Conservation (phyloP, 371 early-diverging fungal genomes). For the Rhizopus delemar region DNA sequence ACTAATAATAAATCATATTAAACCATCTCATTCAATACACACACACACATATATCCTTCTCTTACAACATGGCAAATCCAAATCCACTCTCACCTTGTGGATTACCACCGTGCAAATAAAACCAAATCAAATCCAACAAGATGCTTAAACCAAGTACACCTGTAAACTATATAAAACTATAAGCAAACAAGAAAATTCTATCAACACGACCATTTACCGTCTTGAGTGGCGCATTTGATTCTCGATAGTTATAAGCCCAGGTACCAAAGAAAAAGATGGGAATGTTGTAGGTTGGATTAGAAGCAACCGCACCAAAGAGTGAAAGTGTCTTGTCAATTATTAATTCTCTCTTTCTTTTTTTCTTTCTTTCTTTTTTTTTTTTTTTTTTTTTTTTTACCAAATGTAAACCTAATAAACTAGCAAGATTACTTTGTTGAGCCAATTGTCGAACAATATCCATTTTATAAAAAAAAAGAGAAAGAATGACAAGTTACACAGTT, state of each 20-base stretch:
- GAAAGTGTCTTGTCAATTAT: conserved; percentile 16
- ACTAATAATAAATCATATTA: conserved; percentile 14
- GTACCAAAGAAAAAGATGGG: conserved; percentile 55
- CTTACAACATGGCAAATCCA: conserved; percentile 47
- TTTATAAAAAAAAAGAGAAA: conserved; percentile 2
- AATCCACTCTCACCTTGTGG: conserved; percentile 43
- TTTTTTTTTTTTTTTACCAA: conserved; percentile 27
- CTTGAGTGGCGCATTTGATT: conserved; percentile 50
- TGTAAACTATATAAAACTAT: conserved; percentile 29
- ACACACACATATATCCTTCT: too few species aligned
- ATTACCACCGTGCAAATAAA: conserved; percentile 44
- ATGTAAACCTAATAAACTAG: conserved; percentile 48
- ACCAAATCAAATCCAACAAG: conserved; percentile 50
- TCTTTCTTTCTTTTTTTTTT: not conserved
- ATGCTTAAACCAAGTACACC: conserved; percentile 44
- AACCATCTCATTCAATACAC: too few species aligned
- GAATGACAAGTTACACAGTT: not conserved
- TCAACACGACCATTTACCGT: conserved; percentile 27
- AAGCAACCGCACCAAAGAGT: conserved; percentile 46
- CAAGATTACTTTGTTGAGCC: conserved; percentile 46
- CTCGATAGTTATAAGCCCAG: conserved; percentile 54
- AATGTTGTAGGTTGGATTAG: conserved; percentile 49
- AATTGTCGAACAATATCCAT: conserved; percentile 47
- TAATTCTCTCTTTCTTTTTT: conserved; percentile 18
- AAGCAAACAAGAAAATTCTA: too few species aligned